phyloP scores from a whole-genome alignment of 1,139 yeast genomes.

The Blastobotrys persicus region DNA sequence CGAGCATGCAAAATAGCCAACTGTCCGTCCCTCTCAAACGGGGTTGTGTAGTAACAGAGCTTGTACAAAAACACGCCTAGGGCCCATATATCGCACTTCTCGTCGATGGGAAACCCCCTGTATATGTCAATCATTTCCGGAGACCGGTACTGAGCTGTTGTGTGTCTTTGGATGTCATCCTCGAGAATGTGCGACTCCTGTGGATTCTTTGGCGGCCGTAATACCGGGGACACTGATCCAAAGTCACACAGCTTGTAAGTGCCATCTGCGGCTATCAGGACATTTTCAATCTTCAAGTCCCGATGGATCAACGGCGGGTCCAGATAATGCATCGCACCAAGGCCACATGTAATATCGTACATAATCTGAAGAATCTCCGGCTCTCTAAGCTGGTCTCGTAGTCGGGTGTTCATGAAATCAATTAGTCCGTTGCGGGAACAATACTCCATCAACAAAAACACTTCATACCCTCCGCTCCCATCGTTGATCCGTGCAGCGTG shows the following conservation, averaged over 20 bases:
- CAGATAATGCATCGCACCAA: constrained; percentile 83
- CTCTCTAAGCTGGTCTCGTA: constrained; percentile 77
- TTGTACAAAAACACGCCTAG: constrained; percentile 88
- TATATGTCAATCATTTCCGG: constrained; percentile 96
- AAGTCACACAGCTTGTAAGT: constrained; percentile 86
- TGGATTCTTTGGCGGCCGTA: constrained; percentile 61
- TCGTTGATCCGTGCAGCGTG: constrained; percentile 74
- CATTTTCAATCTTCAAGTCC: constrained; percentile 94
- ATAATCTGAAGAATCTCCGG: constrained; percentile 78
- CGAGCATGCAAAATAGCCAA: constrained; percentile 63
- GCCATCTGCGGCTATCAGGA: constrained; percentile 69
- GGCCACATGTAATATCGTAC: constrained; percentile 78
- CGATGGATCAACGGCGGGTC: constrained; percentile 83
- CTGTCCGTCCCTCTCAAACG: constrained; percentile 76
- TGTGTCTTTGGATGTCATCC: constrained; percentile 83
- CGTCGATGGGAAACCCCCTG: constrained; percentile 84
- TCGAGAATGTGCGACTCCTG: constrained; percentile 67
- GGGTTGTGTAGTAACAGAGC: constrained; percentile 89
- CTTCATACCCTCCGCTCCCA: constrained; percentile 64
- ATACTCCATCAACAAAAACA: constrained; percentile 86
- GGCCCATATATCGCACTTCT: constrained; percentile 96
- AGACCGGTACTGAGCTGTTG: constrained; percentile 95
- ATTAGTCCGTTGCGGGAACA: constrained; percentile 80
- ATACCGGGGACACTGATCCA: constrained; percentile 80
- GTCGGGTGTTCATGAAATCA: constrained; percentile 91